Base-by-base conservation (phyloP, 371 early-diverging fungal species). In the Conidiobolus incongruus region DNA sequence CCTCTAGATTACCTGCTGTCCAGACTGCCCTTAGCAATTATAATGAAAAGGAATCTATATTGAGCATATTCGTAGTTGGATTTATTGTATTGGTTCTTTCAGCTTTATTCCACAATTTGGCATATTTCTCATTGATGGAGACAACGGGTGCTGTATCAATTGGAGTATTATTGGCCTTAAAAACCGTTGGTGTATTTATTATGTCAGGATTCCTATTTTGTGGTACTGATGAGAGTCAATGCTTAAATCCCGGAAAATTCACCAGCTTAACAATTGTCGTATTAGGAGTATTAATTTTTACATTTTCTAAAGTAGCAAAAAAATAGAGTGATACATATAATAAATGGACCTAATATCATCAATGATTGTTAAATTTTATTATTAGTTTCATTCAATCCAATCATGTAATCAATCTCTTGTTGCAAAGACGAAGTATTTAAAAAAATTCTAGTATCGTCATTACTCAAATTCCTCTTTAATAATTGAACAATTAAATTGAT, bases 151-250 rank as follows among this genome's bases (percentile, higher is more conserved):
- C 63, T 55, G 65, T 72, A 12, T 70, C 73, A 0, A 66, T 66
- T 12, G 74, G 79, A 15, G 66, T 74, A 34, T 46, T 75, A 38
- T 72, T 75, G 55, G 73, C 71, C 0, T 42, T 76, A 15, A 56
- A 77, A 13, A 76, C 79, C 1, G 75, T 79, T 4, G 39, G 70
- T 16, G 76, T 75, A 2, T 77, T 79, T 61, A 64, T 58, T 4
- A 50, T 77, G 38, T 70, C 72, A 51, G 68, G 75, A 50, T 45
- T 59, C 4, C 58, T 73, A 51, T 81, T 65, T 54, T 77, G 78
- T 60, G 45, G 50, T 11, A 47, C 48, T 17, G 76, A 77, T 41
- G 44, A 53, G 4, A 63, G 64, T 4, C 82, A 82, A 56, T 82
- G 81, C 61, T 64, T 69, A 36, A 66, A 62, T 46, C 46, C 55